Conservation (phyloP, 2,329 filamentous ascomycete genomes). For the Paraconiothyrium sp. region DNA sequence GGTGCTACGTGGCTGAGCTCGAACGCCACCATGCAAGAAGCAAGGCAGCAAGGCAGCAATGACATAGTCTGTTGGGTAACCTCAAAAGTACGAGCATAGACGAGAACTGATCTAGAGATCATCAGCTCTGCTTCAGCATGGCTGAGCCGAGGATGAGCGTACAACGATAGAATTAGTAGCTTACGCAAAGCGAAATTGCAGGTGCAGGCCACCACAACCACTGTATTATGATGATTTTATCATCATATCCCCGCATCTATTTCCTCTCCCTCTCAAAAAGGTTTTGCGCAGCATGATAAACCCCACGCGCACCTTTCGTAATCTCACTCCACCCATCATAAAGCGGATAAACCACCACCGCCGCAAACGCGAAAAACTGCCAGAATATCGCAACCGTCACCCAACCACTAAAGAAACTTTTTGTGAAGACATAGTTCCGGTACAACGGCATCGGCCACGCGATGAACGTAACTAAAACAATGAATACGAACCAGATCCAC, state of each 20-base stretch:
- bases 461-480: conserved; percentile 58
- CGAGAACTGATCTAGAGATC: too few relatives aligned
- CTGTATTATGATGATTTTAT: too few relatives aligned
- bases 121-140: too few relatives aligned
- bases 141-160: too few relatives aligned
- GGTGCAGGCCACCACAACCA: too few relatives aligned
- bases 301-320: conserved; percentile 8
- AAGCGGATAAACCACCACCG: conserved; percentile 59
- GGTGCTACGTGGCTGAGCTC: too few relatives aligned
- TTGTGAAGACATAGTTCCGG: conserved; percentile 60
- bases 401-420: conserved; percentile 59
- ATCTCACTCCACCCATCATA: conserved; percentile 52
- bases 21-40: too few relatives aligned
- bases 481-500: conserved; percentile 45
- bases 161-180: too few relatives aligned
- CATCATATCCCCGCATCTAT: not conserved
- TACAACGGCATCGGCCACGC: conserved; percentile 62
- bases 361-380: conserved; percentile 59
- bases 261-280: not conserved
- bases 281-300: not conserved
- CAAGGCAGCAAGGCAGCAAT: too few relatives aligned
- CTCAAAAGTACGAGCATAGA: too few relatives aligned
- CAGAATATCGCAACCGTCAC: conserved; percentile 57
- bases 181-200: too few relatives aligned
- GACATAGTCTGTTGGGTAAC: too few relatives aligned